Conservation (phyloP, 331 rosid genomes). For the Saraca asoca region DNA sequence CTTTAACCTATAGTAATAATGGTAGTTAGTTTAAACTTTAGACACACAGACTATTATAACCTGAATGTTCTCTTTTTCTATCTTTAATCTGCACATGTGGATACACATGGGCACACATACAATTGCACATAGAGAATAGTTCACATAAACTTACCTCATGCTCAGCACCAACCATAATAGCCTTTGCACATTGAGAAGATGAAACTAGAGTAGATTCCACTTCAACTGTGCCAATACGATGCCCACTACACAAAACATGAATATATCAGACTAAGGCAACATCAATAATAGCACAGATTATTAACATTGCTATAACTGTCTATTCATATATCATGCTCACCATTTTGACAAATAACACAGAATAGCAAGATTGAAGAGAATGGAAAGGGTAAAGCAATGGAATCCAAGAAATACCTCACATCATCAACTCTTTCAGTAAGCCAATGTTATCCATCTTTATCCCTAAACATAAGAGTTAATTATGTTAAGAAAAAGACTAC, state of each 20-base stretch:
- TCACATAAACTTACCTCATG: constrained; percentile 67
- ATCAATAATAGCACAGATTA: no score
- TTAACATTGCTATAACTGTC: constrained; percentile 1
- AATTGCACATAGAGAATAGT: not conserved
- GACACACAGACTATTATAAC: constrained; percentile 12
- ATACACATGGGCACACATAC: not conserved
- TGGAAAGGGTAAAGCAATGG: not conserved
- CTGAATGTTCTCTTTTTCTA: constrained; percentile 16
- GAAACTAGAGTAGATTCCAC: constrained; percentile 97
- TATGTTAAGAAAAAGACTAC: constrained; percentile 32
- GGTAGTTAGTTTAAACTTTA: constrained; percentile 35
- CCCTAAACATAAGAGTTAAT: constrained; percentile 62
- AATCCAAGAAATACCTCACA: constrained; percentile 67
- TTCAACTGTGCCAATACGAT: constrained; percentile 99
- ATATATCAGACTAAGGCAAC: constrained; percentile 29
- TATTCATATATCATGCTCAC: no score
- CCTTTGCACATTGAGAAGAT: constrained; percentile 88
- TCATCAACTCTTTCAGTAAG: constrained; percentile 99
- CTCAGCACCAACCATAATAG: constrained; percentile 96
- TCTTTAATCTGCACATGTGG: not conserved
- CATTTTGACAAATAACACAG: no score
- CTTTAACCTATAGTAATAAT: constrained; percentile 71
- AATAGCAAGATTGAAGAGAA: no score
- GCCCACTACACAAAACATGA: constrained; percentile 67
- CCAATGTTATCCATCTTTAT: constrained; percentile 96